Percentiles rank a stretch among this genome's conserved stretches.
These are phyloP conservation scores for Tulasnella sp. DNA, from an alignment of 768 basidiomycete genomes.

Conservation along the genomic window DNA sequence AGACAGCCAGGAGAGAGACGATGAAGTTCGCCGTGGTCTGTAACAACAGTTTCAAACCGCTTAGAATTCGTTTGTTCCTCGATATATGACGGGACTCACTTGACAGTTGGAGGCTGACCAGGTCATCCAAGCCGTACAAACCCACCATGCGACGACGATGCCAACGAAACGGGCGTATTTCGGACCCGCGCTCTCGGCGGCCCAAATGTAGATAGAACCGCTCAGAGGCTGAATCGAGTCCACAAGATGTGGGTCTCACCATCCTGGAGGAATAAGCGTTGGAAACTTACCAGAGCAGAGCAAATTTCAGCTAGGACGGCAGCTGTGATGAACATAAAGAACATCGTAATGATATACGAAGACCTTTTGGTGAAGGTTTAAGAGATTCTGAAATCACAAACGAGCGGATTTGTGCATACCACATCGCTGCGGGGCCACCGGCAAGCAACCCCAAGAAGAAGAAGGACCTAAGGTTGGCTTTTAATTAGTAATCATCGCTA, in stretches of 20 bases:
- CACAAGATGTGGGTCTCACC: neutral
- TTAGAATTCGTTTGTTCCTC: neutral
- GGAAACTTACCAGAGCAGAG: constrained; percentile 60
- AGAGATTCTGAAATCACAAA: neutral
- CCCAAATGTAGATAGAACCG: constrained; percentile 95
- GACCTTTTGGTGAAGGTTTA: constrained; percentile 58
- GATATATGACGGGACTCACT: constrained; percentile 48
- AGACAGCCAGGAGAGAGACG: constrained; percentile 79
- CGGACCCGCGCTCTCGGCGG: constrained; percentile 87
- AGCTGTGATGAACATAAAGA: constrained; percentile 89
- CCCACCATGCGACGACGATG: constrained; percentile 92
- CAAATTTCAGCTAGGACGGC: constrained; percentile 90
- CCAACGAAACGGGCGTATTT: constrained; percentile 86
- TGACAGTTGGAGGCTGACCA: constrained; percentile 88
- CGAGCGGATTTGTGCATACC: constrained; percentile 49
- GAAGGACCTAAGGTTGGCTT: constrained; percentile 56
- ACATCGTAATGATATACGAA: constrained; percentile 77
- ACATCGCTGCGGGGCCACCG: constrained; percentile 88
- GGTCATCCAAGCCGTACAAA: constrained; percentile 93
- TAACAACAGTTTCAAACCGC: constrained; percentile 9
- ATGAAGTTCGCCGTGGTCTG: constrained; percentile 90
- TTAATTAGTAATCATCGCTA: neutral
- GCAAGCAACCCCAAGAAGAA: constrained; percentile 82
- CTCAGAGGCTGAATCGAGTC: constrained; percentile 56
- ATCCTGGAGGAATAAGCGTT: neutral